Evolutionary conservation across 2,329 filamentous ascomycete species (phyloP).

Genomic region (Claviceps arundinis): DNA sequence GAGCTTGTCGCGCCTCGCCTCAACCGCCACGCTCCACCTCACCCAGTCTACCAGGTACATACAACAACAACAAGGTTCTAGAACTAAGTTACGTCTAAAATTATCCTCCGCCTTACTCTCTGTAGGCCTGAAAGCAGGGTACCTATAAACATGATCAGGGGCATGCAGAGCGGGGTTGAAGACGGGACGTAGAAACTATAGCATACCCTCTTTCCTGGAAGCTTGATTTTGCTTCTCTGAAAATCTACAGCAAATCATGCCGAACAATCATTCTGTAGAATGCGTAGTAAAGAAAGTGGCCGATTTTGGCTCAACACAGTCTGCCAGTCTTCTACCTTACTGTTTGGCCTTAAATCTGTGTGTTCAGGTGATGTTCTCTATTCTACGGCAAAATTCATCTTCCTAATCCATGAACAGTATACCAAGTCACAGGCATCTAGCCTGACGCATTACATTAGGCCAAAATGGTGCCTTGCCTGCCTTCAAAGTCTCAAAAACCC

Average conservation of each 20-base stretch:
- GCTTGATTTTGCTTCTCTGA: neutral
- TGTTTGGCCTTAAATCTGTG: neutral
- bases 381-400: no score
- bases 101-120: constrained; percentile 33
- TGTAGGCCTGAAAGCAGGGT: constrained; percentile 37
- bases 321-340: constrained; percentile 22
- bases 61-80: no score
- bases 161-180: constrained; percentile 42
- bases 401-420: no score
- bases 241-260: neutral
- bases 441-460: no score
- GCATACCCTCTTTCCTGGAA: neutral
- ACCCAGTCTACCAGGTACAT: constrained; percentile 36
- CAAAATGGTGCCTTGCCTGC: no score
- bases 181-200: constrained; percentile 32
- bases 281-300: constrained; percentile 23
- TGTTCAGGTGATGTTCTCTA: no score
- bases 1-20: constrained; percentile 32
- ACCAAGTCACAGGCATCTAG: no score
- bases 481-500: no score
- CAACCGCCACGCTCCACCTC: constrained; percentile 26
- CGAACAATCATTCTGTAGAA: neutral
- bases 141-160: constrained; percentile 29
- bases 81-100: no score
- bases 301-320: constrained; percentile 37